phyloP scores from a whole-genome alignment of 2,329 filamentous ascomycete species.

The Mycosphaerella sp. region DNA sequence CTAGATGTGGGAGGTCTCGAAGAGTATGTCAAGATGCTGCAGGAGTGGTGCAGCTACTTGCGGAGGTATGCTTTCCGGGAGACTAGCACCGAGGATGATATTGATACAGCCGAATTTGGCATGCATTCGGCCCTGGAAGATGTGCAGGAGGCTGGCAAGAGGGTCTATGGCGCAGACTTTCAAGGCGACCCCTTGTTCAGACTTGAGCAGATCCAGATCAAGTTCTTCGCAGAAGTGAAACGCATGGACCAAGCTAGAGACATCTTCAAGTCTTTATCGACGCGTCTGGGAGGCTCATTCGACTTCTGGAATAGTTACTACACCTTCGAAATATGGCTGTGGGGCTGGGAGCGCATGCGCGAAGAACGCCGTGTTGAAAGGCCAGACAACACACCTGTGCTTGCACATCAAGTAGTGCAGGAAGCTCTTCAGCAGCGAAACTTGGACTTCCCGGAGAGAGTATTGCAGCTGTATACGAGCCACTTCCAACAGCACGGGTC shows the following conservation, averaged over 20 bases:
- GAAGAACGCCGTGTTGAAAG: constrained; percentile 47
- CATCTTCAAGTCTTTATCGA: constrained; percentile 63
- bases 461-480: constrained; percentile 65
- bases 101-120: constrained; percentile 84
- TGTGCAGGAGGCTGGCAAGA: constrained; percentile 69
- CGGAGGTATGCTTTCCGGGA: constrained; percentile 75
- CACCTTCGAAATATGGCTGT: constrained; percentile 78
- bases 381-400: constrained; percentile 55
- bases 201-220: constrained; percentile 84
- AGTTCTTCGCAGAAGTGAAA: constrained; percentile 79
- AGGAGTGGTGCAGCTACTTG: constrained; percentile 90
- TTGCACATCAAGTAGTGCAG: constrained; percentile 69
- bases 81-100: constrained; percentile 66
- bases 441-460: constrained; percentile 69
- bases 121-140: constrained; percentile 80
- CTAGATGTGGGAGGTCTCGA: constrained; percentile 81
- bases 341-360: constrained; percentile 51
- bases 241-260: constrained; percentile 69
- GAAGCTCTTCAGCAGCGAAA: constrained; percentile 58
- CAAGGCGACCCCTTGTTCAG: constrained; percentile 84
- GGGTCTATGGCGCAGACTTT: constrained; percentile 68
- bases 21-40: constrained; percentile 82
- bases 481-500: constrained; percentile 90
- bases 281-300: constrained; percentile 67
- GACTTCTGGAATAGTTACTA: constrained; percentile 95